Base-by-base conservation (phyloP, 2,329 filamentous ascomycete genomes). In the Acarospora socialis region DNA sequence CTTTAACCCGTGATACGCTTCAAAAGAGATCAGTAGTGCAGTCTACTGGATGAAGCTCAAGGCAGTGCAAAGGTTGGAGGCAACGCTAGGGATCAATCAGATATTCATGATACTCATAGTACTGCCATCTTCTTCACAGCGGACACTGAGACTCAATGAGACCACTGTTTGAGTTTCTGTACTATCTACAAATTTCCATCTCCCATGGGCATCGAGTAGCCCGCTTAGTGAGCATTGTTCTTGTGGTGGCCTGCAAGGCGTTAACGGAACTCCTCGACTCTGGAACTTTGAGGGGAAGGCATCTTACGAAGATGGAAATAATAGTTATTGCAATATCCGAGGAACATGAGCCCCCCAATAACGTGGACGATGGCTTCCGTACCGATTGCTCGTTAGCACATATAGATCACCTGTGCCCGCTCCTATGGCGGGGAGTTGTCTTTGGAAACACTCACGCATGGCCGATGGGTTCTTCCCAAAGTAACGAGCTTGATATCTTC, bases 291-390 rank as follows among this genome's bases (percentile, higher is more conserved):
- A 26, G 10, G 14, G 7, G 13, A 30, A 35, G 34, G 75, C 82
- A n/a, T n/a, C n/a, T 63, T 77, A 98, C 90, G 83, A 54, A 98
- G 73, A 66, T 98, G 92, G 81, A 92, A 95, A 74, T 98, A 95
- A 77, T 98, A 98, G 68, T 93, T 86, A 67, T 95, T 83, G 50
- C 80, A 81, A 63, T 98, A 98, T 52, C 90, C 87, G 48, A 95
- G 56, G 45, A 73, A 61, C 45, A 93, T 64, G 41, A 98, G 65
- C 55, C 73, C 67, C 48, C 70, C 76, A 50, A 98, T 78, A 7
- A 75, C 69, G 62, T 98, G 90, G 50, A 92, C 68, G 54, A 98
- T 73, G 44, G 90, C 90, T 98, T 50, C 49, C 29, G 26, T 30
- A 38, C 34, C 12, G 30, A 38, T 43, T 39, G 47, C 34, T 23